Percentiles rank a stretch among this genome's conserved stretches.
Conservation (phyloP, 352 stramenopile genomes). For the Nannochloropsis limnetica region DNA sequence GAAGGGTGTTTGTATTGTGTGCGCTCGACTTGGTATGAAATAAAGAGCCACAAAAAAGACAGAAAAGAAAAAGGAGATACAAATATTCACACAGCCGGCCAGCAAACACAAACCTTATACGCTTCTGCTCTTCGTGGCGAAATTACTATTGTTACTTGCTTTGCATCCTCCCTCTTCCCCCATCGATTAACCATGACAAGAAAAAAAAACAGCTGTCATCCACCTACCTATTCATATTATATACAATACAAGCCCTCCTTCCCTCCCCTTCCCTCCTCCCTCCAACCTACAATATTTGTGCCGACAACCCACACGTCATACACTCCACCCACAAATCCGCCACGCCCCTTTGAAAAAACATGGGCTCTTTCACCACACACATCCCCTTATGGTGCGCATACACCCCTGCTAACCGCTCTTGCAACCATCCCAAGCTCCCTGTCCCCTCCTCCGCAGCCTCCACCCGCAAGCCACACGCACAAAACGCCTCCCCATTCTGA, state of each 20-base stretch:
- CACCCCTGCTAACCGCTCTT: background rate
- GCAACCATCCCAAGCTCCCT: background rate
- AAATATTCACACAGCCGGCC: too few relatives aligned
- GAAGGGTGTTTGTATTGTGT: background rate
- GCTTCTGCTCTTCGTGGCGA: too few relatives aligned
- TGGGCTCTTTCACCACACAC: background rate
- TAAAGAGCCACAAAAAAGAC: background rate
- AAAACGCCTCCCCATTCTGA: background rate
- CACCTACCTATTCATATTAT: background rate
- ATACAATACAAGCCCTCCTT: background rate
- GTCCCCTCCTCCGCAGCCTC: background rate
- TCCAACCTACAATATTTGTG: background rate
- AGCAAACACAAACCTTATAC: too few relatives aligned
- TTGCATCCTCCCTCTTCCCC: background rate
- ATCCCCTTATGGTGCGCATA: background rate
- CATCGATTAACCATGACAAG: background rate
- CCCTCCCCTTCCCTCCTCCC: background rate
- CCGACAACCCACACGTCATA: background rate
- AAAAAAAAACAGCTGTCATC: background rate
- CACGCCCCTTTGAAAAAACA: background rate
- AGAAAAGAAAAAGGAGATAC: background rate
- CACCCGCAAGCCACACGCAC: constrained; percentile 30
- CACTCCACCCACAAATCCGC: constrained; percentile 1
- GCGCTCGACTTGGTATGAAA: background rate
- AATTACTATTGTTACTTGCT: background rate